These are phyloP conservation scores for Radiomyces spectabilis DNA, from an alignment of 192 early-diverging fungal species.

Conservation along the genomic window DNA sequence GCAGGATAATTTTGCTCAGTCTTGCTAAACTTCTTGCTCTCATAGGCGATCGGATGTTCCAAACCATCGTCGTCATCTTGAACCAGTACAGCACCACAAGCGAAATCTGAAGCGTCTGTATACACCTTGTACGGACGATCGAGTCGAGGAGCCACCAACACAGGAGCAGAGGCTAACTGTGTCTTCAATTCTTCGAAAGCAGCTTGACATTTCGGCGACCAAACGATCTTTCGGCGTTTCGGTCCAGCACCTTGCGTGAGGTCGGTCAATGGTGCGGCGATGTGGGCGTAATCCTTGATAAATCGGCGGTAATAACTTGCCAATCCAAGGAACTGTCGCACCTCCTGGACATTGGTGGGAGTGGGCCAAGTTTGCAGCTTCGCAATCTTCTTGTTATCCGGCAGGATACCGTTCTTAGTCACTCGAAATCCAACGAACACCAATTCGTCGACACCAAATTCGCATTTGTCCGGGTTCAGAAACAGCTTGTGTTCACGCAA, in stretches of 20 bases:
- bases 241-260: constrained; percentile 13
- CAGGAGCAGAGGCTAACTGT: background rate
- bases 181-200: background rate
- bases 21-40: constrained; percentile 15
- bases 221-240: background rate
- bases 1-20: constrained; percentile 24
- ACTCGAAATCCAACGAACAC: constrained; percentile 24
- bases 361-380: constrained; percentile 16
- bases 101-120: background rate
- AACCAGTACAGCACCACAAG: background rate
- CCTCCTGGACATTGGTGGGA: constrained; percentile 6
- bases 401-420: constrained; percentile 4
- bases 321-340: constrained; percentile 28
- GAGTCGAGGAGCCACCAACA: background rate
- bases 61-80: constrained; percentile 10
- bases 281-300: constrained; percentile 25
- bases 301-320: constrained; percentile 31
- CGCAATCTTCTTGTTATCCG: constrained; percentile 15
- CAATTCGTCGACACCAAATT: too few relatives aligned
- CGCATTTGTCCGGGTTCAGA: too few relatives aligned
- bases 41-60: constrained; percentile 16
- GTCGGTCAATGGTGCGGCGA: constrained; percentile 21
- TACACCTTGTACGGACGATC: background rate
- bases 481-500: too few relatives aligned
- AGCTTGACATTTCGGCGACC: background rate